These are phyloP conservation scores for Fusarium verticillioides DNA, from an alignment of 2,329 filamentous ascomycete genomes.

Conservation along the genomic window DNA sequence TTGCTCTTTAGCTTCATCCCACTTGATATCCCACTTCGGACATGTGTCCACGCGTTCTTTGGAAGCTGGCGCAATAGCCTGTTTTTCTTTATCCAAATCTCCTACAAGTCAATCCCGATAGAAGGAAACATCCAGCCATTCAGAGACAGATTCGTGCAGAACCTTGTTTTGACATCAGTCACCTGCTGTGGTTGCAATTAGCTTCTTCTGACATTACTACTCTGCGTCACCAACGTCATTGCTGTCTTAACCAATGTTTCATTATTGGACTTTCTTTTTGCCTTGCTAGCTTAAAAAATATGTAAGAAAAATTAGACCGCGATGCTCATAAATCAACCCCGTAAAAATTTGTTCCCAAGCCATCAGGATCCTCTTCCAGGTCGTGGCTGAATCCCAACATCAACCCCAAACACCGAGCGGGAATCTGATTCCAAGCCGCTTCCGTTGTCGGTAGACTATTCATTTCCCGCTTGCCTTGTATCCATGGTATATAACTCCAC, in stretches of 20 bases:
- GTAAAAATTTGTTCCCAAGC: conserved; percentile 30
- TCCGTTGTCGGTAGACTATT: conserved; percentile 17
- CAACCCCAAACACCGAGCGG: conserved; percentile 44
- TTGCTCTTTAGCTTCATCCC: conserved; percentile 13
- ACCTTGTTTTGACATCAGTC: background rate
- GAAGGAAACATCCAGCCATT: background rate
- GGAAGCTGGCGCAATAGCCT: background rate
- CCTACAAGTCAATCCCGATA: background rate
- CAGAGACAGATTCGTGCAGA: background rate
- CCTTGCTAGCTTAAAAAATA: conserved; percentile 16
- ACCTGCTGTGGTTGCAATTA: background rate
- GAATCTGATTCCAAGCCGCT: conserved; percentile 22
- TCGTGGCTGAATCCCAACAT: conserved; percentile 36
- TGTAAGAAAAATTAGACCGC: conserved; percentile 24
- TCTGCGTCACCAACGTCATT: background rate
- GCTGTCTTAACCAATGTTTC: conserved; percentile 1
- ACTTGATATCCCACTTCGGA: conserved; percentile 20
- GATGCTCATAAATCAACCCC: conserved; percentile 40
- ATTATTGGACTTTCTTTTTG: conserved; percentile 27
- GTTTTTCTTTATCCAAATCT: background rate
- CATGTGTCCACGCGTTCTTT: conserved; percentile 11
- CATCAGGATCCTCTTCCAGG: conserved; percentile 34
- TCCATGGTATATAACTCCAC: conserved; percentile 45
- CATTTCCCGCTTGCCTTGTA: conserved; percentile 37
- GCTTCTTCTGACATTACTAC: background rate